Percentiles rank a stretch among this genome's conserved stretches.
Conservation (phyloP, 495 filamentous ascomycete species). For the Neurospora sublineolata region DNA sequence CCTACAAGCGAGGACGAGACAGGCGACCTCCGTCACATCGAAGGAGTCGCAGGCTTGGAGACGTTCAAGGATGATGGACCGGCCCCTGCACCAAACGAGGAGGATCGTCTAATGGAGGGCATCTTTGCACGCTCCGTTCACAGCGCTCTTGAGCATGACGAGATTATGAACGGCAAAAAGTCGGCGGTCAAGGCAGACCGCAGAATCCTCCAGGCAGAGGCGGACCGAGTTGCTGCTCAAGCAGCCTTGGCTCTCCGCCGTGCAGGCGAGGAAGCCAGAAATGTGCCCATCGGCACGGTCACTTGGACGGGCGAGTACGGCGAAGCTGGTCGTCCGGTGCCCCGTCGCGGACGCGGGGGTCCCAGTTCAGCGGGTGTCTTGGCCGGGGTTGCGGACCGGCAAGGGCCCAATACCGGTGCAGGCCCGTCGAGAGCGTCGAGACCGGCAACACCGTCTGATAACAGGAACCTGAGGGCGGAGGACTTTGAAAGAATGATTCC, state of each 20-base stretch:
- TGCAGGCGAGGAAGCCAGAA: constrained; percentile 58
- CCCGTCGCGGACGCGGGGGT: constrained; percentile 25
- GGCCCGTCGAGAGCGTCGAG: constrained; percentile 24
- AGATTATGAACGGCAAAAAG: constrained; percentile 58
- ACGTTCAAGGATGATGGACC: constrained; percentile 10
- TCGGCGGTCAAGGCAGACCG: constrained; percentile 53
- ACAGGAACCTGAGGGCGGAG: constrained; percentile 20
- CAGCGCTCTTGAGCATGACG: constrained; percentile 77
- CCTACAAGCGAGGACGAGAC: constrained; percentile 20
- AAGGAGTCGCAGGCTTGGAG: constrained; percentile 30
- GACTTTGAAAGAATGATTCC: constrained; percentile 67
- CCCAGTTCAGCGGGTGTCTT: constrained; percentile 42
- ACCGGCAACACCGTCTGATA: constrained; percentile 7
- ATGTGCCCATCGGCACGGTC: constrained; percentile 66
- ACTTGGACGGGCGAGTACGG: constrained; percentile 90
- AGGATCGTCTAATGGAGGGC: constrained; percentile 67
- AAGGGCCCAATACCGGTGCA: constrained; percentile 9
- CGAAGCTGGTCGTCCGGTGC: constrained; percentile 46
- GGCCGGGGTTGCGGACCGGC: too few species aligned
- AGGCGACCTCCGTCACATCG: constrained; percentile 22
- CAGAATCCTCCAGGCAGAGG: constrained; percentile 68
- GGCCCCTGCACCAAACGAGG: constrained; percentile 23
- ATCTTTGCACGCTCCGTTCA: constrained; percentile 81
- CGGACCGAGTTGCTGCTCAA: constrained; percentile 61
- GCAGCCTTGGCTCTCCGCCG: constrained; percentile 63